Percentiles rank a stretch among this genome's conserved stretches.
phyloP scores from a whole-genome alignment of 768 basidiomycete species.

The Tulasnella sp. region DNA sequence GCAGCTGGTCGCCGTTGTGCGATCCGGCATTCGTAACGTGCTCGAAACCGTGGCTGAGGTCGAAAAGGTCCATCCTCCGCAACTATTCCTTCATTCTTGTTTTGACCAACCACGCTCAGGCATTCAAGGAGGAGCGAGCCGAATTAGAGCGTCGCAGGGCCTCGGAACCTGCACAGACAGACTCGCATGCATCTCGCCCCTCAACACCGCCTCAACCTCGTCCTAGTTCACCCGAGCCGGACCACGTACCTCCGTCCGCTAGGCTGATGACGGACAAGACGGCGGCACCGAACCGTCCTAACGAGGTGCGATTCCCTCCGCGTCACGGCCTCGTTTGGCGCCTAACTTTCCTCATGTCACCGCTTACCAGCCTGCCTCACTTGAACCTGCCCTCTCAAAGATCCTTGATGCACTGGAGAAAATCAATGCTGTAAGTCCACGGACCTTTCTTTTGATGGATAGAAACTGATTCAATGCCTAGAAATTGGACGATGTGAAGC shows the following conservation, averaged over 20 bases:
- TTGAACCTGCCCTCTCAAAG: not conserved
- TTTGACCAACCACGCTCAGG: not conserved
- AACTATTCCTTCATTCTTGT: not conserved
- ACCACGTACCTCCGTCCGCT: not conserved
- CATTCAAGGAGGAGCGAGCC: not conserved
- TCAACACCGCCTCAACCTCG: not conserved
- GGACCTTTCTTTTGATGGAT: not conserved
- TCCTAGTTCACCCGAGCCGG: conserved; percentile 1
- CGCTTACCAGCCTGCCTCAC: not conserved
- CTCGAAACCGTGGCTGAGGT: not conserved
- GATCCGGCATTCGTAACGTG: not conserved
- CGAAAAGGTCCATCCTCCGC: not conserved
- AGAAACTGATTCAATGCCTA: not conserved
- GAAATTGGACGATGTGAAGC: conserved; percentile 2
- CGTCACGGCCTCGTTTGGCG: not conserved
- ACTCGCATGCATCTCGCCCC: not conserved
- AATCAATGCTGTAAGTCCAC: conserved; percentile 11
- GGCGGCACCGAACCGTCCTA: not conserved
- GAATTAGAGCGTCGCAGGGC: not conserved
- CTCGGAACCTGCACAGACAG: not conserved
- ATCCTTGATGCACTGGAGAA: conserved; percentile 10
- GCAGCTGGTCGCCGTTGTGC: conserved; percentile 3
- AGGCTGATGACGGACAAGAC: not conserved
- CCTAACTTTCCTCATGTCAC: not conserved
- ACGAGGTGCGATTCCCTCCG: not conserved